Percentiles rank a stretch among this genome's conserved stretches.
Evolutionary conservation across 2,329 filamentous ascomycete genomes (phyloP).

Genomic region (Cladosporium colombiae): DNA sequence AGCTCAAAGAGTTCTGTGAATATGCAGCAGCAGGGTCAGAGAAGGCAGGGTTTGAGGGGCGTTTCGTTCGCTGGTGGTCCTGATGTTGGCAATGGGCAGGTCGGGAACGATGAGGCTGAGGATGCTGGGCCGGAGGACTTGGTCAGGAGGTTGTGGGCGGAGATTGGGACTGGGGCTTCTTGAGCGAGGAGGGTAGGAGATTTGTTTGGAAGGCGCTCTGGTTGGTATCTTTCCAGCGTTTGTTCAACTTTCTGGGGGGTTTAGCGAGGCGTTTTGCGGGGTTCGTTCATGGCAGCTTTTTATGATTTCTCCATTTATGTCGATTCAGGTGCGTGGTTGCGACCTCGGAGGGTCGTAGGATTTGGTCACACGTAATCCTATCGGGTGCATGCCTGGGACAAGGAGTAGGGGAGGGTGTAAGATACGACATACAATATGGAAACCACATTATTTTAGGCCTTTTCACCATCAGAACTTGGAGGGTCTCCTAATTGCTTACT

Average conservation of each 20-base stretch:
- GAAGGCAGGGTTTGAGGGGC: neutral
- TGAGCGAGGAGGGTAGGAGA: neutral
- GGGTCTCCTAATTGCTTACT: neutral
- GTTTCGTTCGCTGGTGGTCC: constrained; percentile 7
- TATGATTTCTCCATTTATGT: neutral
- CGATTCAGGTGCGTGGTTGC: neutral
- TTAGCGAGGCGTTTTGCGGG: constrained; percentile 15
- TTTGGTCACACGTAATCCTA: neutral
- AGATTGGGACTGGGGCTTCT: constrained; percentile 14
- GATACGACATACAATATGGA: neutral
- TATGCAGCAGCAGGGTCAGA: constrained; percentile 16
- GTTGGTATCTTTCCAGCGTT: neutral
- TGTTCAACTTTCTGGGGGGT: neutral
- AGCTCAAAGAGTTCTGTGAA: constrained; percentile 20
- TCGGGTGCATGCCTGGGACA: neutral
- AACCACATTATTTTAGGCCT: neutral
- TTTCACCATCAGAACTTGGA: neutral
- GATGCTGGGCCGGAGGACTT: constrained; percentile 27
- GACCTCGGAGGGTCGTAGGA: neutral
- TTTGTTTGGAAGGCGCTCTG: neutral
- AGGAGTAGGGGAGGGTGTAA: neutral
- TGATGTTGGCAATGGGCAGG: constrained; percentile 12
- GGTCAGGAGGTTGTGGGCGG: constrained; percentile 31
- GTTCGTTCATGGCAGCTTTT: neutral
- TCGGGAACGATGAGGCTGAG: constrained; percentile 21